Evolutionary conservation across 2,329 filamentous ascomycete genomes (phyloP).

Genomic region (Ceratocystiopsis brevicomis): DNA sequence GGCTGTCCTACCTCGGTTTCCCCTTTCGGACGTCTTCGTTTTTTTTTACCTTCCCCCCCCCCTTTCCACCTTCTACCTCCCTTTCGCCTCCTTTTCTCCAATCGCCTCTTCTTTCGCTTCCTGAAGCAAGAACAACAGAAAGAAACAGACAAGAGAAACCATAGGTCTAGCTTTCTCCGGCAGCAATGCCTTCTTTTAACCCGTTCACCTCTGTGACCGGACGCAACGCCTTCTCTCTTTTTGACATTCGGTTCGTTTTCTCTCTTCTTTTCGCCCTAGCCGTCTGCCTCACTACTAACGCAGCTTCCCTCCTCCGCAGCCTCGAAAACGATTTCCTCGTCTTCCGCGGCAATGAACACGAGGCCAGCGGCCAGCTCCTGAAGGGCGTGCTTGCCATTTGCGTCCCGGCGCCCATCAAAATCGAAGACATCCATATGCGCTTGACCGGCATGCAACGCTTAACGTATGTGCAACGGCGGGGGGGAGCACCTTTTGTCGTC

Average conservation of each 20-base stretch:
- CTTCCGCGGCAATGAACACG: conserved; percentile 55
- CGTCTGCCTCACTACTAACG: neutral
- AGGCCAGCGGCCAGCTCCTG: conserved; percentile 56
- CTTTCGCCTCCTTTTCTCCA: no score
- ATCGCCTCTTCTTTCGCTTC: no score
- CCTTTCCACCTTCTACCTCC: no score
- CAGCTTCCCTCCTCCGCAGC: conserved; percentile 22
- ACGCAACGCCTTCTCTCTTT: conserved; percentile 32
- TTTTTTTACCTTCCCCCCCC: no score
- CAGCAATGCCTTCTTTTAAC: conserved; percentile 32
- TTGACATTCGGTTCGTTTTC: conserved; percentile 35
- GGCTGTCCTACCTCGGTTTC: no score
- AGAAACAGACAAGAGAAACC: no score
- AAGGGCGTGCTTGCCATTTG: conserved; percentile 59
- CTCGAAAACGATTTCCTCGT: conserved; percentile 65
- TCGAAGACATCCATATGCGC: conserved; percentile 55
- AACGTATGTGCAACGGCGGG: no score
- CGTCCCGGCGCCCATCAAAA: conserved; percentile 45
- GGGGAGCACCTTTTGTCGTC: no score
- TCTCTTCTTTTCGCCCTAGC: neutral
- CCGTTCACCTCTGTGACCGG: conserved; percentile 33
- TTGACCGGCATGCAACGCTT: conserved; percentile 51
- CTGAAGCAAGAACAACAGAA: no score
- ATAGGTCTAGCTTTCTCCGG: neutral
- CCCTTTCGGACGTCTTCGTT: no score